Base-by-base conservation (phyloP, 495 filamentous ascomycete genomes). In the Neurospora intermedia region DNA sequence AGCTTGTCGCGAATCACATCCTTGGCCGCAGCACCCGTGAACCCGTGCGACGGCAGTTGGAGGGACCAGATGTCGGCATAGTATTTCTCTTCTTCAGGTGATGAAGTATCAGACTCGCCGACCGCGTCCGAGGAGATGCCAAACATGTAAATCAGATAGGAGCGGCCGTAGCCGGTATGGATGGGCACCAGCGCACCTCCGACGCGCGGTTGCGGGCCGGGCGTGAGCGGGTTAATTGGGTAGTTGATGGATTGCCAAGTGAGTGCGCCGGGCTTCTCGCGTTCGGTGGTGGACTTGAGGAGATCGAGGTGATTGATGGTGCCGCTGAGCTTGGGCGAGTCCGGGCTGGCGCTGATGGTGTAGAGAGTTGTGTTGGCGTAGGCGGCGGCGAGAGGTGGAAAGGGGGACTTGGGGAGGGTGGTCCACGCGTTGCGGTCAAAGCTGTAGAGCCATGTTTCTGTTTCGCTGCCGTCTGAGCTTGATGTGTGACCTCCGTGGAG, bases 131-230 rank as follows among this genome's bases (percentile, higher is more conserved):
- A 69, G 77, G 79, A 73, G 3, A 59, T 66, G 35, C 87, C 87
- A 40, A 88, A 81, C 76, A 88, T 79, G 77, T 87, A 88, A 0
- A 87, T 75, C 8, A 89, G 81, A 74, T 87, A 89, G 20, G 82
- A 76, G 10, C 87, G 79, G 13, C 87, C 87, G 35, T 84, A 79
- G 15, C 86, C 85, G 0, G 85, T 87, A 1, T 75, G 80, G n/a
- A 88, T 70, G 0, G 85, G 84, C 5, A 86, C 74, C 4, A 88
- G 70, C 15, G 80, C 85, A 2, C 80, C 85, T 16, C 81, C 83
- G 3, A 72, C 75, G 18, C 87, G 79, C 6, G 85, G 82, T 10
- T 73, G 77, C 5, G 87, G 87, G 0, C 85, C 85, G 2, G 84
- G 85, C 0, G 80, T 78, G 6, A 86, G 73, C 0, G 86, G 83